These are phyloP conservation scores for Lunularia cruciata DNA, from an alignment of 225 moss, liverwort and hornwort species.

Conservation along the genomic window DNA sequence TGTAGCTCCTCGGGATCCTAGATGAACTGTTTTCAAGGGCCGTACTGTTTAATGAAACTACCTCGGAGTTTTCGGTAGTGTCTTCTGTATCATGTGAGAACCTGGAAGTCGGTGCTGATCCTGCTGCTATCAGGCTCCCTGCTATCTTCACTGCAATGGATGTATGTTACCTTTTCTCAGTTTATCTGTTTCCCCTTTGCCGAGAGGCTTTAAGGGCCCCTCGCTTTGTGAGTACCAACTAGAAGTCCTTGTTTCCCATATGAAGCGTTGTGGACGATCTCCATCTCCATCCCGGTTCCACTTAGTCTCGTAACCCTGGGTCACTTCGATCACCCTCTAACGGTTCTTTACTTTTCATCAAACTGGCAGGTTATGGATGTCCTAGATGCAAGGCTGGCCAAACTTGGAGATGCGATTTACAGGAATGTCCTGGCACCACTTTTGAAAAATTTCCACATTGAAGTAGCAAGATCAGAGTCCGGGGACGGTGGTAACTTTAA, in stretches of 20 bases:
- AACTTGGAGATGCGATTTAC: conserved; percentile 69
- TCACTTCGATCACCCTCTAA: too few relatives aligned
- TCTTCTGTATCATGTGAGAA: conserved; percentile 49
- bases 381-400: conserved; percentile 69
- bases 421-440: conserved; percentile 64
- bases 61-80: conserved; percentile 53
- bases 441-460: conserved; percentile 53
- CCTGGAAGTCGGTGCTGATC: conserved; percentile 44
- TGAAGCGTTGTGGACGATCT: too few relatives aligned
- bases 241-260: too few relatives aligned
- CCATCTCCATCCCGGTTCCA: too few relatives aligned
- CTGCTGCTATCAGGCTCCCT: conserved; percentile 50
- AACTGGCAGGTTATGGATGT: conserved; percentile 57
- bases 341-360: neutral
- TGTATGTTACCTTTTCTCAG: conserved; percentile 46
- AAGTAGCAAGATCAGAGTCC: conserved; percentile 32
- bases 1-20: conserved; percentile 64
- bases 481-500: conserved; percentile 24
- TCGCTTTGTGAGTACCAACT: too few relatives aligned
- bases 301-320: too few relatives aligned
- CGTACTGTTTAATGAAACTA: conserved; percentile 46
- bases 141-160: conserved; percentile 82
- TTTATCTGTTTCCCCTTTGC: too few relatives aligned
- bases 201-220: too few relatives aligned
- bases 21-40: conserved; percentile 63